Base-by-base conservation (phyloP, 192 early-diverging fungal genomes). In the Paraglomus brasilianum region DNA sequence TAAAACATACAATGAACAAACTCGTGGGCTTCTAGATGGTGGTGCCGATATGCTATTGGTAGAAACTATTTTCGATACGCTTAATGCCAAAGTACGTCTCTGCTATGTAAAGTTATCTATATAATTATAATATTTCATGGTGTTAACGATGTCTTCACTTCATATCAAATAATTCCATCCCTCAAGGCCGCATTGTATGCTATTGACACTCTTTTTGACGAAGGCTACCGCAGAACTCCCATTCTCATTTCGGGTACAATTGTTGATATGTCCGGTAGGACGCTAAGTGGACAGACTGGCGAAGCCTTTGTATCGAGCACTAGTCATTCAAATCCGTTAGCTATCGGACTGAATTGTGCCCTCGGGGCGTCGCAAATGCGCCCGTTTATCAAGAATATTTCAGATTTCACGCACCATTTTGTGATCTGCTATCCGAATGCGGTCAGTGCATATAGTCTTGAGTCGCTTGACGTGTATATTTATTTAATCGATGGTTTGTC, bases 351-450 rank as follows among this genome's bases (percentile, higher is more conserved):
- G 55, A 93, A 93, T 78, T 93, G 92, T 70, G 90, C 92, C 14
- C 79, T 93, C 51, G 92, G 92, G 30, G 94, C 96, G 43, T 83
- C 87, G 61, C 94, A 96, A 80, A 98, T 98, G 96, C 85, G 91
- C 30, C 96, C 96, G 43, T 98, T 98, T 70, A 81, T 98, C 72
- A 90, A 95, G 77, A 89, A 88, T 72, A 94, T 98, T 49, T 86
- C 93, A 56, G 86, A 86, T 66, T 92, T 89, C 61, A 88, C 93
- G 48, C 84, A 90, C 53, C 80, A 88, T 8, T 91, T 89, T 71
- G 82, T 91, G 43, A 93, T 98, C 55, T 98, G 94, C 76, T 98
- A 98, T 70, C 96, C 96, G 36, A 98, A 98, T 72, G 94, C 96
- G 53, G 84, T 86, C 76, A 74, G 78, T 75, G 19, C 5, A 55